Base-by-base conservation (phyloP, 1,284 basidiomycete species). In the Porogramme epimiltina region DNA sequence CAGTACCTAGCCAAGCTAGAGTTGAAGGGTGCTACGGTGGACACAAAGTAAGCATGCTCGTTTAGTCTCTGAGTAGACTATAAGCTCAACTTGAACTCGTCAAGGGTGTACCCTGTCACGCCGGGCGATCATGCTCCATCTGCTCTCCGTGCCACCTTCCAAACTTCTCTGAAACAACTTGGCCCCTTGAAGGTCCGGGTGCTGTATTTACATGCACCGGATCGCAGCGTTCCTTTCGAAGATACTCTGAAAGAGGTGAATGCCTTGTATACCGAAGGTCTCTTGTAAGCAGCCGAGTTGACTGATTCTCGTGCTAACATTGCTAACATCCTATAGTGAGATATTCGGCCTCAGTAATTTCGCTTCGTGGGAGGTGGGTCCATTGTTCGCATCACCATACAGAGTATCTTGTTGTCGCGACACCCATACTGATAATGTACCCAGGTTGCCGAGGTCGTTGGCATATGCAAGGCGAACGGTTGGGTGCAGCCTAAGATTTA, bases 31-130 rank as follows among this genome's bases (percentile, higher is more conserved):
- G 73, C 72, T 3, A 69, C 70, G 2, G 64, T 82, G 24, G 80
- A 83, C 58, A 81, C 81, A 1, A 81, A 81, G 75, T 77, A 55
- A 49, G 66, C n/a, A n/a, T n/a, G n/a, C n/a, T n/a, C n/a, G n/a
- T n/a, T n/a, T n/a, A n/a, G n/a, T n/a, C n/a, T n/a, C n/a, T n/a
- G n/a, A n/a, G n/a, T n/a, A n/a, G n/a, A n/a, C n/a, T n/a, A n/a
- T n/a, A n/a, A n/a, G n/a, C n/a, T n/a, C n/a, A n/a, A n/a, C n/a
- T n/a, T n/a, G n/a, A n/a, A n/a, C 13, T 13, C 28, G 8, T 23
- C 8, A 55, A 78, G 76, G 54, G 72, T 76, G 3, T 75, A 70
- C 50, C 80, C 79, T n/a, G 40, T 60, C 51, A 66, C 65, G 2
- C 68, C 73, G 13, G 68, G 75, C 34, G 68, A 74, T 54, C 75